Evolutionary conservation across 2,329 filamentous ascomycete species (phyloP).

Genomic region (Endoconidiophora laricicola): DNA sequence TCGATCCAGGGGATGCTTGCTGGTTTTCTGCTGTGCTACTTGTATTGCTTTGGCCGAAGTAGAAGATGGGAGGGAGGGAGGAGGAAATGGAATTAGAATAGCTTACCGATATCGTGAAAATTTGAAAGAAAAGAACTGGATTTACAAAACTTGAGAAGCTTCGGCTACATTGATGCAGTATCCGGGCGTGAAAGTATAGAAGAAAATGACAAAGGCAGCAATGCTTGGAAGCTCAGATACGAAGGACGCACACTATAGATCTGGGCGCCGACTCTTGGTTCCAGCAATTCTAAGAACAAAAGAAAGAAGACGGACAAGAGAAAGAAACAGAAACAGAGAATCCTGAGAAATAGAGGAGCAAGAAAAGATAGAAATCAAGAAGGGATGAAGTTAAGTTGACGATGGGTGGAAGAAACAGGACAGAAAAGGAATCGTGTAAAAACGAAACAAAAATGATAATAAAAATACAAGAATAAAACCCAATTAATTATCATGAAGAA

Average conservation of each 20-base stretch:
- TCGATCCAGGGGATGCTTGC: too few species aligned
- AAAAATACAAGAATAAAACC: conserved; percentile 1
- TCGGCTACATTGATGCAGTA: conserved; percentile 12
- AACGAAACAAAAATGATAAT: conserved; percentile 1
- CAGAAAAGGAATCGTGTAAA: background rate
- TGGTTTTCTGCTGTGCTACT: too few species aligned
- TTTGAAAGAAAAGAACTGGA: too few species aligned
- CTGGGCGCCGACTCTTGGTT: too few species aligned
- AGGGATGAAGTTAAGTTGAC: background rate
- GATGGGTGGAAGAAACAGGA: background rate
- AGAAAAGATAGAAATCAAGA: background rate
- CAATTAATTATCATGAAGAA: background rate
- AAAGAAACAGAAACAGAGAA: conserved; percentile 9
- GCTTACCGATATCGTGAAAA: too few species aligned
- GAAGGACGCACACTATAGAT: too few species aligned
- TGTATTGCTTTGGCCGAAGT: background rate
- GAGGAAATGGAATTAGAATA: background rate
- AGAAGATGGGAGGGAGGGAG: conserved; percentile 12
- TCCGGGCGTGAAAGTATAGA: conserved; percentile 6
- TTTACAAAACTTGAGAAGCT: too few species aligned
- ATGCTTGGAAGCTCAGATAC: too few species aligned
- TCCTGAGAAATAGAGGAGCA: background rate
- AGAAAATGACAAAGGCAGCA: background rate
- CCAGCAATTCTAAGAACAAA: conserved; percentile 2
- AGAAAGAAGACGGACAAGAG: background rate